Conservation (phyloP, 805 yeast species). For the Starmerella apis region DNA sequence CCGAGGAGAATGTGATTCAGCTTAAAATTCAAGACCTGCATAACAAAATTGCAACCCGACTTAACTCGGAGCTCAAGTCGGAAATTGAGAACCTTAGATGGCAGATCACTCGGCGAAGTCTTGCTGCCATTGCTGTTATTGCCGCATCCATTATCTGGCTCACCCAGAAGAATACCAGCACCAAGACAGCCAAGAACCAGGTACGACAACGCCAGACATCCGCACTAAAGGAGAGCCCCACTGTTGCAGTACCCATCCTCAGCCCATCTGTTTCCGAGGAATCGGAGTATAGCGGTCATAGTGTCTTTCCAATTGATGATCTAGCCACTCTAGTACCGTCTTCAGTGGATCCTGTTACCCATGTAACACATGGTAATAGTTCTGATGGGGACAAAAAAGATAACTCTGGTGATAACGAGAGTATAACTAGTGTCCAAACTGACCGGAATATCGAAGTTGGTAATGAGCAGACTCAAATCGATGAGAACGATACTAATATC, state of each 20-base stretch:
- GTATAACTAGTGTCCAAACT: not conserved
- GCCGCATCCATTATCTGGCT: constrained; percentile 46
- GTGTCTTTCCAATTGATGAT: constrained; percentile 8
- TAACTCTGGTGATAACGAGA: not conserved
- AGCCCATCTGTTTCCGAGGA: constrained; percentile 20
- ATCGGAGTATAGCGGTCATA: not conserved
- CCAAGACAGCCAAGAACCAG: constrained; percentile 21
- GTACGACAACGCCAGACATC: constrained; percentile 17
- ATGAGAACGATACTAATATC: not conserved
- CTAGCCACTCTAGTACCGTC: not conserved
- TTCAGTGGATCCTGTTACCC: not conserved
- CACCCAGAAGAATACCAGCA: constrained; percentile 35
- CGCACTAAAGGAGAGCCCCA: constrained; percentile 6
- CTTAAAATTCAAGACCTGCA: constrained; percentile 69
- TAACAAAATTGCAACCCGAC: constrained; percentile 71
- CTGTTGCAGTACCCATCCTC: constrained; percentile 18
- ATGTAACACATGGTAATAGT: not conserved
- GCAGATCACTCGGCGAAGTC: constrained; percentile 85
- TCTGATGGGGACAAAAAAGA: not conserved
- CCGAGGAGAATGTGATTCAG: constrained; percentile 57
- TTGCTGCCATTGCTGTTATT: constrained; percentile 59
- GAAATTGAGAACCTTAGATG: constrained; percentile 84
- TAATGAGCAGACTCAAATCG: no score
- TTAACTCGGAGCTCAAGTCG: constrained; percentile 70
- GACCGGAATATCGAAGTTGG: not conserved